These are phyloP conservation scores for Ephemerocybe angulata DNA, from an alignment of 768 basidiomycete genomes.

Conservation along the genomic window DNA sequence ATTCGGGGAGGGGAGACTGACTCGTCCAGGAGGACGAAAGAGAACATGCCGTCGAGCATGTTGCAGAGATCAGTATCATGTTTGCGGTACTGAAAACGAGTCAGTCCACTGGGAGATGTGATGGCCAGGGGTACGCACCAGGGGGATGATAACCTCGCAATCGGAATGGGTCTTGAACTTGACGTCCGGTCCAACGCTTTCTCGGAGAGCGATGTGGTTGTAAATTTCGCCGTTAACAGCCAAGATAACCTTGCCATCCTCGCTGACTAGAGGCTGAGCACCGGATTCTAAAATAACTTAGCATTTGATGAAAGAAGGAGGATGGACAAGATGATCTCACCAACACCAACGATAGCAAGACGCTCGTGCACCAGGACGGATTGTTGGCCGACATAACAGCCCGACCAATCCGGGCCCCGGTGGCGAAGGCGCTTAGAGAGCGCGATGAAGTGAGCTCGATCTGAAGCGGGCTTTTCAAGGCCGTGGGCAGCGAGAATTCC, in stretches of 20 bases:
- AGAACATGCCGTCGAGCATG: constrained; percentile 97
- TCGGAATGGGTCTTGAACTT: constrained; percentile 97
- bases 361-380: constrained; percentile 91
- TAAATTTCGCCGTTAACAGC: constrained; percentile 99
- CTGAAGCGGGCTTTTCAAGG: constrained; percentile 62
- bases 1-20: constrained; percentile 84
- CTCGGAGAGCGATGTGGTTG: constrained; percentile 85
- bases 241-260: constrained; percentile 79
- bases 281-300: constrained; percentile 68
- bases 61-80: constrained; percentile 71
- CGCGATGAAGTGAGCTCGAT: constrained; percentile 73
- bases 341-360: constrained; percentile 96
- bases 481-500: constrained; percentile 89
- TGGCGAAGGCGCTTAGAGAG: constrained; percentile 89
- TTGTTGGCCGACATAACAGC: constrained; percentile 82
- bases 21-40: constrained; percentile 94
- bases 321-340: constrained; percentile 39
- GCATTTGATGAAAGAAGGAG: not conserved
- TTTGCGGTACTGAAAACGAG: constrained; percentile 69
- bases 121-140: constrained; percentile 57
- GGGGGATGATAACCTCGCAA: constrained; percentile 93
- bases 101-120: not conserved
- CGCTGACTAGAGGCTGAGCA: constrained; percentile 88
- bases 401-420: constrained; percentile 98
- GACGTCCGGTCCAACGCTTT: constrained; percentile 55